A percentile compares a stretch with the other conserved stretches of the same genome.
Conservation (phyloP, 2,329 filamentous ascomycete genomes). For the Cryphonectria radicalis region DNA sequence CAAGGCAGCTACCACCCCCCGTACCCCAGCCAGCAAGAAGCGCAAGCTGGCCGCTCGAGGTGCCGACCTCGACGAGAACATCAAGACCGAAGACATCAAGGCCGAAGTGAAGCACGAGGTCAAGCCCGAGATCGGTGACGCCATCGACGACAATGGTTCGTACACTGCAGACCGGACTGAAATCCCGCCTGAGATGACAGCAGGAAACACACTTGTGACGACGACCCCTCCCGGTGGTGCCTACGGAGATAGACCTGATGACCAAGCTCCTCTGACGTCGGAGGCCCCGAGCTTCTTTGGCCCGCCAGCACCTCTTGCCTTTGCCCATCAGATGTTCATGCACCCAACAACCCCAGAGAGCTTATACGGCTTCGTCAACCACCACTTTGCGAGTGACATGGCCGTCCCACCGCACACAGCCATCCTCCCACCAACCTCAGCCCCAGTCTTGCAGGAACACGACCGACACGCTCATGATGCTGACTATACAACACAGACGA, state of each 20-base stretch:
- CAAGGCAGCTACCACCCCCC: constrained; percentile 20
- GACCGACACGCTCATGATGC: constrained; percentile 19
- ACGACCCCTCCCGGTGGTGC: background rate
- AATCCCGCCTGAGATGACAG: background rate
- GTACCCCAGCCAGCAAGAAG: constrained; percentile 32
- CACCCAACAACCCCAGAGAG: constrained; percentile 14
- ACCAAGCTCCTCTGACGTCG: constrained; percentile 19
- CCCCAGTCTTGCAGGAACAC: background rate
- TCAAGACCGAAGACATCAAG: constrained; percentile 18
- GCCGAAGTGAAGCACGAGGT: constrained; percentile 21
- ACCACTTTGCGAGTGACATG: constrained; percentile 10
- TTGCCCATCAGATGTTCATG: constrained; percentile 21
- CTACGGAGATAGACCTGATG: constrained; percentile 4
- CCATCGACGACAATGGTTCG: constrained; percentile 30
- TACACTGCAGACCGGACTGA: constrained; percentile 22
- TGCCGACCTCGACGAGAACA: constrained; percentile 30
- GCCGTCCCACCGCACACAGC: constrained; percentile 15
- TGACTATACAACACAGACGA: constrained; percentile 27
- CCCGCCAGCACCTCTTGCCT: constrained; percentile 10
- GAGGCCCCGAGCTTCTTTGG: constrained; percentile 11
- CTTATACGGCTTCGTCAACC: constrained; percentile 24
- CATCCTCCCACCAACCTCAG: background rate
- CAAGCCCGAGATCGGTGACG: constrained; percentile 25
- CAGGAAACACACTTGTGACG: constrained; percentile 7
- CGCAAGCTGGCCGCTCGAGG: constrained; percentile 28